Evolutionary conservation across 169 alveolate genomes (phyloP).

Genomic region (Plasmodium inui): DNA sequence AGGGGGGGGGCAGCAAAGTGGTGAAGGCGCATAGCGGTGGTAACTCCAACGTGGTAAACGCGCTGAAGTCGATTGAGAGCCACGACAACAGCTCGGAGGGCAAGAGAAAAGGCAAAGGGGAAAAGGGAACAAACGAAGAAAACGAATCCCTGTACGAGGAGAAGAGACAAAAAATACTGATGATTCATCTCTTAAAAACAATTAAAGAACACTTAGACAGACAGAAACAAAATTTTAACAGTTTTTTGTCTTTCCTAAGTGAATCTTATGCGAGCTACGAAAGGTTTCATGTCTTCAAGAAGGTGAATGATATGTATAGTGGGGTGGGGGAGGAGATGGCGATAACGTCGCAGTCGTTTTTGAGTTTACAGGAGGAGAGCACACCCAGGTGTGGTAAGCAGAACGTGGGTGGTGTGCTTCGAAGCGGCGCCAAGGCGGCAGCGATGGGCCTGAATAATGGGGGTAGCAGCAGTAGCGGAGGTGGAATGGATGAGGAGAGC

Average conservation of each 20-base stretch:
- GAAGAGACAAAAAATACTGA: slow-evolving; percentile 27
- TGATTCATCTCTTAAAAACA: slow-evolving; percentile 44
- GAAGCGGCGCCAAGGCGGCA: background rate
- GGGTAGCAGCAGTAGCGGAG: background rate
- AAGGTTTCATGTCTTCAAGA: background rate
- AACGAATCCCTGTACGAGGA: slow-evolving; percentile 30
- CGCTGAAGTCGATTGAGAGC: background rate
- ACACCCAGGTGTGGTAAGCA: background rate
- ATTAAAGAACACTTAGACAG: slow-evolving; percentile 47
- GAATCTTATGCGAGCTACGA: slow-evolving; percentile 59
- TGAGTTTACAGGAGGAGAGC: background rate
- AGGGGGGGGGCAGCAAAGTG: background rate
- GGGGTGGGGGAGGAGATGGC: background rate
- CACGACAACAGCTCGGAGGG: background rate
- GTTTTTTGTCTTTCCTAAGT: slow-evolving; percentile 53
- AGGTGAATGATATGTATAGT: background rate
- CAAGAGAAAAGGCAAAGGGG: background rate
- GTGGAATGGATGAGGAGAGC: background rate
- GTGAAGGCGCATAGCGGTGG: background rate
- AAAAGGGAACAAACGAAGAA: background rate
- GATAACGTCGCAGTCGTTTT: background rate
- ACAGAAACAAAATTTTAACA: slow-evolving; percentile 43
- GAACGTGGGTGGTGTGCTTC: background rate
- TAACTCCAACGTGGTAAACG: background rate
- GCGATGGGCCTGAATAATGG: too few relatives aligned